Conservation (phyloP, 805 yeast species). For the Lipomyces kockii region DNA sequence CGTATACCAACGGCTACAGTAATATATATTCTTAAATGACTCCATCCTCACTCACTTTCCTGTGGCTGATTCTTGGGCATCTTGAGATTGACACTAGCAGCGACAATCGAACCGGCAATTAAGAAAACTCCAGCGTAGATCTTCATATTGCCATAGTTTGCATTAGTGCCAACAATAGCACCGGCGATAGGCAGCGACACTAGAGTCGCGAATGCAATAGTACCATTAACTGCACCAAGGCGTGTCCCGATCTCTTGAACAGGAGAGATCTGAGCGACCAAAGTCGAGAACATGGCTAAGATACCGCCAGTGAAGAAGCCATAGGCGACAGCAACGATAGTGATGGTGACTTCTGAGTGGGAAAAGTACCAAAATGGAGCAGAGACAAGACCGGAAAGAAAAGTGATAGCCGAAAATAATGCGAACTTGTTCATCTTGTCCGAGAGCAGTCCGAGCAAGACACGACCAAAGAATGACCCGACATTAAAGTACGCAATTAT, state of each 20-base stretch:
- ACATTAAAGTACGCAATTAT: constrained; percentile 46
- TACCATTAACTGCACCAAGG: constrained; percentile 66
- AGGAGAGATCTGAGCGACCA: constrained; percentile 41
- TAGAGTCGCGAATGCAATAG: constrained; percentile 56
- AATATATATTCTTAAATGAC: background rate
- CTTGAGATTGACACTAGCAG: constrained; percentile 5
- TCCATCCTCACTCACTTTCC: constrained; percentile 3
- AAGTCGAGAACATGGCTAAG: constrained; percentile 44
- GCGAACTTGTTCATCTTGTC: constrained; percentile 53
- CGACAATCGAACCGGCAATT: constrained; percentile 23
- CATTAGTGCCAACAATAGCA: constrained; percentile 26
- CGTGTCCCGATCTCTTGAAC: constrained; percentile 43
- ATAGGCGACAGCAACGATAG: constrained; percentile 41
- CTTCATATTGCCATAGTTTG: constrained; percentile 31
- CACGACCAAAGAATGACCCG: constrained; percentile 55
- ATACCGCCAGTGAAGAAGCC: constrained; percentile 46
- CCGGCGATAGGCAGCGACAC: constrained; percentile 45
- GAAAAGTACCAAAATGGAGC: constrained; percentile 37
- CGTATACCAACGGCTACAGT: background rate
- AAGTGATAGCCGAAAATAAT: constrained; percentile 44
- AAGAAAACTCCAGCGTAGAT: constrained; percentile 30
- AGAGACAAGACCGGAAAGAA: constrained; percentile 41
- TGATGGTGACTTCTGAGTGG: constrained; percentile 9
- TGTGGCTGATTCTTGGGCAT: background rate
- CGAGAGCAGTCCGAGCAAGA: constrained; percentile 53